These are phyloP conservation scores for Mortierella sp. DNA, from an alignment of 371 early-diverging fungal genomes.

Conservation along the genomic window DNA sequence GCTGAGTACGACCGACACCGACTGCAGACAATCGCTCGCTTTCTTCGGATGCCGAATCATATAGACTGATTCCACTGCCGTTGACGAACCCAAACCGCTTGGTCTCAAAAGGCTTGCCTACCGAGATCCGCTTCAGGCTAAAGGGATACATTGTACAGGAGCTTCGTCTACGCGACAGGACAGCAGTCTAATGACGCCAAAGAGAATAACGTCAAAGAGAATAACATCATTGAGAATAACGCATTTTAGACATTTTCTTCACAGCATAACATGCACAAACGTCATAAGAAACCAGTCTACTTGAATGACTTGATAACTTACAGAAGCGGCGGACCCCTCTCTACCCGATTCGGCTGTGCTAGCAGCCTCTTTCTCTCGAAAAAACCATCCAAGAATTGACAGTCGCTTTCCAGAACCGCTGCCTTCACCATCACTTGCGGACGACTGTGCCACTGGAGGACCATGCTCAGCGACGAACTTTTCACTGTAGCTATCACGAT, in stretches of 20 bases:
- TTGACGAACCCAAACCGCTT: slow-evolving; percentile 18
- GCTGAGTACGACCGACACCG: too few species aligned
- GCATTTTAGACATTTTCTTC: too few species aligned
- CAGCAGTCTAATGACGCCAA: neutral
- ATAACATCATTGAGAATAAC: too few species aligned
- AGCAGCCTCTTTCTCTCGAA: slow-evolving; percentile 4
- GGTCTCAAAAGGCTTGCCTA: slow-evolving; percentile 27
- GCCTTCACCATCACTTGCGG: slow-evolving; percentile 6
- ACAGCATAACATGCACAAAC: too few species aligned
- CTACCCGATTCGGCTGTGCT: neutral
- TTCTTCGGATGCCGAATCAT: slow-evolving; percentile 6
- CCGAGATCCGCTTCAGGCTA: slow-evolving; percentile 20
- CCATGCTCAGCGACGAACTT: slow-evolving; percentile 22
- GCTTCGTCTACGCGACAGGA: neutral
- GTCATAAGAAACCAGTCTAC: too few species aligned
- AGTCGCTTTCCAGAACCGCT: slow-evolving; percentile 7
- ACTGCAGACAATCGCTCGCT: neutral
- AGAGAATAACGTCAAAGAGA: too few species aligned
- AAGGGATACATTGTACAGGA: neutral
- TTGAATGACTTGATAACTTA: too few species aligned
- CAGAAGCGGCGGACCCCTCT: neutral
- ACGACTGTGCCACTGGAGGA: slow-evolving; percentile 3
- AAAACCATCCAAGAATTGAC: slow-evolving; percentile 18
- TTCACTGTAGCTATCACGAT: slow-evolving; percentile 25
- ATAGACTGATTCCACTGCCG: slow-evolving; percentile 13